phyloP scores from a whole-genome alignment of 352 stramenopile genomes.

The Albugo laibachii region DNA sequence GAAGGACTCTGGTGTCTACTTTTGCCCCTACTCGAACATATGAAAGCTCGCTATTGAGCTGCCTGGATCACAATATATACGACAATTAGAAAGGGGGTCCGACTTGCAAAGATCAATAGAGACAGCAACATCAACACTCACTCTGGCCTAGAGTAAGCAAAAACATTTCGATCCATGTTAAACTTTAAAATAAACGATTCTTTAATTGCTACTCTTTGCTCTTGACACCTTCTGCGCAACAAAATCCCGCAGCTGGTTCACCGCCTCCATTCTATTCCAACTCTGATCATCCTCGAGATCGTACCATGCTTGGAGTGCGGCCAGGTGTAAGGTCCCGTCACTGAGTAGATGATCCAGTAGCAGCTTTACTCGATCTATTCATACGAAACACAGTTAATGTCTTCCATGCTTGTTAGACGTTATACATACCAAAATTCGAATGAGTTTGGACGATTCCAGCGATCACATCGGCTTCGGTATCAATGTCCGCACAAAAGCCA shows the following conservation, averaged over 20 bases:
- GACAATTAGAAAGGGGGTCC: no score
- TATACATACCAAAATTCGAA: constrained; percentile 22
- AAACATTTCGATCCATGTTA: no score
- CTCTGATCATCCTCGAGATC: constrained; percentile 60
- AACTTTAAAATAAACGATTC: no score
- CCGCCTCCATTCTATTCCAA: constrained; percentile 40
- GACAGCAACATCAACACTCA: no score
- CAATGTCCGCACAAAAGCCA: constrained; percentile 37
- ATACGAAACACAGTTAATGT: constrained; percentile 1
- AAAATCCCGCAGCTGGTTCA: constrained; percentile 45
- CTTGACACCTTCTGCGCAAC: constrained; percentile 26
- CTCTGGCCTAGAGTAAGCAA: no score
- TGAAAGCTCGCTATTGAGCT: no score
- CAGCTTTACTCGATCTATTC: constrained; percentile 39
- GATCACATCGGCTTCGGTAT: constrained; percentile 40
- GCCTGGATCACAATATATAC: no score
- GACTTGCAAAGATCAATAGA: no score
- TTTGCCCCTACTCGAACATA: no score
- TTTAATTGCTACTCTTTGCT: no score
- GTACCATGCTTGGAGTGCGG: constrained; percentile 44
- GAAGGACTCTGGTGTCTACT: no score
- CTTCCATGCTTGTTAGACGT: not conserved
- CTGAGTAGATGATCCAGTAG: constrained; percentile 51
- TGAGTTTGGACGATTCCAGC: constrained; percentile 48
- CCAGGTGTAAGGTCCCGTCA: constrained; percentile 23